Conservation (phyloP, 257 asterid genomes). For the Linaria vulgaris region DNA sequence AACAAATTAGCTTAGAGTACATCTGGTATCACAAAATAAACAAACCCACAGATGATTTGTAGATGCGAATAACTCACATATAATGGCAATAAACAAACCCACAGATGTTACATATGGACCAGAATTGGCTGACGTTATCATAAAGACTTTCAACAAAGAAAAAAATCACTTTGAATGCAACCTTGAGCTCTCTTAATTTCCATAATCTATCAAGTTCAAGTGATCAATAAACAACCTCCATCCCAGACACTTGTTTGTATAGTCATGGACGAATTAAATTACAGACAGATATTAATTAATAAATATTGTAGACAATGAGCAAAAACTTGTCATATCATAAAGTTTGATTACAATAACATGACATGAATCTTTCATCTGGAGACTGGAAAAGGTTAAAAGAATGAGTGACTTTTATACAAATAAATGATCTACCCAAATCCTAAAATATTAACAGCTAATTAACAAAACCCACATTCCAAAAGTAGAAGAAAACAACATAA, state of each 20-base stretch:
- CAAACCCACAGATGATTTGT: too few relatives aligned
- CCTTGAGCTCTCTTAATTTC: not conserved
- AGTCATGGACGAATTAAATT: not conserved
- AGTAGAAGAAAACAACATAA: too few relatives aligned
- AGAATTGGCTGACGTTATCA: slow-evolving; percentile 1
- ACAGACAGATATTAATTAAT: not conserved
- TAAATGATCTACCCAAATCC: not conserved
- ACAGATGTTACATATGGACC: too few relatives aligned
- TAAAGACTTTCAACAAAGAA: not conserved
- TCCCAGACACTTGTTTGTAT: not conserved
- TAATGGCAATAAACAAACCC: too few relatives aligned
- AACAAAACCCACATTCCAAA: too few relatives aligned
- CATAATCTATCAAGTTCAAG: not conserved
- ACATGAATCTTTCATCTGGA: too few relatives aligned
- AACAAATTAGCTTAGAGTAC: too few relatives aligned
- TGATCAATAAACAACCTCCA: not conserved
- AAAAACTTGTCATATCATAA: not conserved
- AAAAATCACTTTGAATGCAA: slow-evolving; percentile 4
- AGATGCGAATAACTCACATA: too few relatives aligned
- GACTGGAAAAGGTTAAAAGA: not conserved
- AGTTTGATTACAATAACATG: not conserved
- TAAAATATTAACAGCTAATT: too few relatives aligned
- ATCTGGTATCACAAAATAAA: too few relatives aligned
- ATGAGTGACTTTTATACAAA: not conserved
- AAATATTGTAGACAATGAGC: not conserved